Percentiles rank a stretch among this genome's conserved stretches.
Evolutionary conservation across 2,329 filamentous ascomycete species (phyloP).

Genomic region (Fusarium armeniacum): DNA sequence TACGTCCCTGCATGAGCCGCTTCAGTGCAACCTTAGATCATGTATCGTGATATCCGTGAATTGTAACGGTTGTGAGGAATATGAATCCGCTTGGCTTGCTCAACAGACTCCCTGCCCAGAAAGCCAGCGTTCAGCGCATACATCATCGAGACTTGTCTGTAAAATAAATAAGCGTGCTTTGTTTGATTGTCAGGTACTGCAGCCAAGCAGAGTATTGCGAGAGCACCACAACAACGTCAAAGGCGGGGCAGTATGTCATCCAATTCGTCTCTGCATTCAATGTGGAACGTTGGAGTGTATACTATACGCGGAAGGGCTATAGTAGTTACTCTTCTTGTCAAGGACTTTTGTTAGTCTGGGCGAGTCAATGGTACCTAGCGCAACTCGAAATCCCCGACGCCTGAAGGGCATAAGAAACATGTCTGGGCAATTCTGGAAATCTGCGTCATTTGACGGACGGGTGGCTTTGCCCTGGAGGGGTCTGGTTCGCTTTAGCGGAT

Average conservation of each 20-base stretch:
- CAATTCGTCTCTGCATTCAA: conserved; percentile 18
- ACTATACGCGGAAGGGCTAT: conserved; percentile 9
- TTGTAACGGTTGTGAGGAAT: conserved; percentile 11
- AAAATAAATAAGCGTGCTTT: conserved; percentile 12
- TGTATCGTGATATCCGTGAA: conserved; percentile 3
- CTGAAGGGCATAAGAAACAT: neutral
- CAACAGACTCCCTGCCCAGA: conserved; percentile 10
- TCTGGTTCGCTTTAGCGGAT: conserved; percentile 10
- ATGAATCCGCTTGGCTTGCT: conserved; percentile 16
- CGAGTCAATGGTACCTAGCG: conserved; percentile 12
- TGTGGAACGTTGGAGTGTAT: conserved; percentile 7
- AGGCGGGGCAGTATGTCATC: conserved; percentile 28
- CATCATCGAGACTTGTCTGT: neutral
- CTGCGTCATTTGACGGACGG: conserved; percentile 28
- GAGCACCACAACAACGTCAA: conserved; percentile 28
- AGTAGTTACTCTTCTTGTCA: conserved; percentile 3
- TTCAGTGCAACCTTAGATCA: conserved; percentile 29
- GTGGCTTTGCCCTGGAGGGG: neutral
- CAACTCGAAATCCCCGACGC: conserved; percentile 13
- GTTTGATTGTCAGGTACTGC: conserved; percentile 23
- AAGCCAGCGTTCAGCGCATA: conserved; percentile 14
- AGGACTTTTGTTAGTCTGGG: conserved; percentile 32
- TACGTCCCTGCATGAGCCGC: conserved; percentile 43
- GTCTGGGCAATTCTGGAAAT: conserved; percentile 10
- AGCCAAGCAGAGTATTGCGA: conserved; percentile 41